Evolutionary conservation across 495 filamentous ascomycete species (phyloP).

Genomic region (Lasiosphaeris hirsuta): DNA sequence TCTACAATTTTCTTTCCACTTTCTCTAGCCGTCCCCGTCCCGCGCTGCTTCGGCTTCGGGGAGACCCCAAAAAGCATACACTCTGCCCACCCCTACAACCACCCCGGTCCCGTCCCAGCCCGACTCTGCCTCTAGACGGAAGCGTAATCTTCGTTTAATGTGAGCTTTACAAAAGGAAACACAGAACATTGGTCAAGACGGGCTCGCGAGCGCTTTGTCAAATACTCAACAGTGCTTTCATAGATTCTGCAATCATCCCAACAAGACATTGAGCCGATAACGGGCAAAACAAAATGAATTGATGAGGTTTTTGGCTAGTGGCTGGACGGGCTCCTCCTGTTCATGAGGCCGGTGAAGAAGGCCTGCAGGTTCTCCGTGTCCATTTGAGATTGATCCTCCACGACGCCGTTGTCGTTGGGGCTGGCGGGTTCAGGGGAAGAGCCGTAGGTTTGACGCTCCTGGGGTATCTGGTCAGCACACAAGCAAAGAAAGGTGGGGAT

Average conservation of each 20-base stretch:
- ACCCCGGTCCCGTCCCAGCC: neutral
- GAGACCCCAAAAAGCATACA: too few species aligned
- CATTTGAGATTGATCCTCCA: constrained; percentile 34
- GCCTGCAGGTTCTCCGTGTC: constrained; percentile 49
- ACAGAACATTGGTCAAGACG: too few species aligned
- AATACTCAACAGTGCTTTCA: neutral
- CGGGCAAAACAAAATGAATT: neutral
- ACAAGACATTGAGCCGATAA: neutral
- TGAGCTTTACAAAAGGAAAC: too few species aligned
- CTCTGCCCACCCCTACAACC: too few species aligned
- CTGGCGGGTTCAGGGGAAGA: constrained; percentile 35
- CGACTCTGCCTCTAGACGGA: neutral
- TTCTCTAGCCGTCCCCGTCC: neutral
- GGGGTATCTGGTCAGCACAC: neutral
- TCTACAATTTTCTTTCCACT: constrained; percentile 15
- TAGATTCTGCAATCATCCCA: too few species aligned
- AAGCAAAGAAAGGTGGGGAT: neutral
- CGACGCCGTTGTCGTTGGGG: constrained; percentile 26
- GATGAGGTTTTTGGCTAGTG: neutral
- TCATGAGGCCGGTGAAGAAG: constrained; percentile 50
- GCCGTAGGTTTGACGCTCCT: constrained; percentile 48
- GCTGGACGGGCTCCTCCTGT: constrained; percentile 22
- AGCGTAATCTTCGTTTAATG: too few species aligned
- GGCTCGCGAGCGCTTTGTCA: too few species aligned
- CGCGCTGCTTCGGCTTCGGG: too few species aligned